A percentile compares a stretch with the other conserved stretches of the same genome.
Conservation (phyloP, 2,329 filamentous ascomycete species). For the Mariannaea sp. region DNA sequence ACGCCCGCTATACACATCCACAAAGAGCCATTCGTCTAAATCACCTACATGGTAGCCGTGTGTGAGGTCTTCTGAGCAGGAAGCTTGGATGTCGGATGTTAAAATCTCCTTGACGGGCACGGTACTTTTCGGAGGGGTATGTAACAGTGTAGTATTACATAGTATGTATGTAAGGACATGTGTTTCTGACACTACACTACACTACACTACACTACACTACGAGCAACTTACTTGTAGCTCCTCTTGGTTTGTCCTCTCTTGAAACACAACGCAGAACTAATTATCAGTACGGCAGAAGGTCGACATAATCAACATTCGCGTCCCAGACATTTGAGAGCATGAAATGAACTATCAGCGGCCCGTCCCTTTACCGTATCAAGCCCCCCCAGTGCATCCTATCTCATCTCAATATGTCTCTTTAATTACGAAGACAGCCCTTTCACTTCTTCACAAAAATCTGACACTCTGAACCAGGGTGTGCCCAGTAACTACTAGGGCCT, state of each 20-base stretch:
- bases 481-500: neutral
- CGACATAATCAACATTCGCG: too few species aligned
- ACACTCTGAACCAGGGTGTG: neutral
- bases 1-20: conserved; percentile 17
- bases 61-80: neutral
- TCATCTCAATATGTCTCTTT: neutral
- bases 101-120: too few species aligned
- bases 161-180: neutral
- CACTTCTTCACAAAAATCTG: neutral
- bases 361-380: conserved; percentile 36
- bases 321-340: neutral
- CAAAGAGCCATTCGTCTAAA: conserved; percentile 21
- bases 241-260: too few species aligned
- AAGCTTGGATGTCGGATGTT: neutral
- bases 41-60: neutral
- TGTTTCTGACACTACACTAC: neutral
- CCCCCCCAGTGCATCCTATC: conserved; percentile 15
- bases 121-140: too few species aligned
- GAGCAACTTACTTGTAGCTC: too few species aligned
- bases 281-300: too few species aligned
- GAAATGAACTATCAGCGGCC: conserved; percentile 31
- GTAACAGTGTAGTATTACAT: too few species aligned
- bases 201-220: neutral
- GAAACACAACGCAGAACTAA: too few species aligned
- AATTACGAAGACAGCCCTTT: too few species aligned